phyloP scores from a whole-genome alignment of 2,329 filamentous ascomycete genomes.

The Drechslerella stenobrocha region DNA sequence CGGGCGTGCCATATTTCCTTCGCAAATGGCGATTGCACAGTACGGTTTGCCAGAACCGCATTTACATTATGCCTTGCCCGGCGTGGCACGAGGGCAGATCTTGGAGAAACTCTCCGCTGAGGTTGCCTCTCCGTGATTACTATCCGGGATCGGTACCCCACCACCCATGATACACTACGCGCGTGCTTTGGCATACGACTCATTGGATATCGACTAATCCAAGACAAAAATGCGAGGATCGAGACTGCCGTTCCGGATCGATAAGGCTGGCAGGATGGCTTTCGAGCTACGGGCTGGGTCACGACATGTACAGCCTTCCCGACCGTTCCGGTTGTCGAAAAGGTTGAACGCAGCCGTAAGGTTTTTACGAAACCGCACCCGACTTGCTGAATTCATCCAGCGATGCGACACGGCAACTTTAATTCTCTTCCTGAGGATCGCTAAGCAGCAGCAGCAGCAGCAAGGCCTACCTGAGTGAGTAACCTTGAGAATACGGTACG shows the following conservation, averaged over 20 bases:
- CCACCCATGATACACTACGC: not conserved
- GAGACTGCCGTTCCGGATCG: constrained; percentile 28
- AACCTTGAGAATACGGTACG: not conserved
- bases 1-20: no score
- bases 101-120: no score
- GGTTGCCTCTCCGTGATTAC: no score
- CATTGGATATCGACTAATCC: not conserved
- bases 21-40: no score
- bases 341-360: not conserved
- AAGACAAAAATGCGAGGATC: constrained; percentile 16
- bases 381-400: constrained; percentile 34
- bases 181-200: not conserved
- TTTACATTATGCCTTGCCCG: no score
- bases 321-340: constrained; percentile 32
- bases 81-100: no score
- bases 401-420: constrained; percentile 37
- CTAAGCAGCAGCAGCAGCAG: constrained; percentile 1
- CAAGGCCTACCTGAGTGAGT: not conserved
- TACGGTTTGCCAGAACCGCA: no score
- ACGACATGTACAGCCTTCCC: constrained; percentile 16
- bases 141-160: no score
- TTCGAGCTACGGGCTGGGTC: constrained; percentile 8
- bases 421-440: constrained; percentile 9
- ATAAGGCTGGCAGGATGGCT: constrained; percentile 18
- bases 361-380: constrained; percentile 8